Evolutionary conservation across 371 early-diverging fungal species (phyloP).

Genomic region (Choanephora cucurbitarum): DNA sequence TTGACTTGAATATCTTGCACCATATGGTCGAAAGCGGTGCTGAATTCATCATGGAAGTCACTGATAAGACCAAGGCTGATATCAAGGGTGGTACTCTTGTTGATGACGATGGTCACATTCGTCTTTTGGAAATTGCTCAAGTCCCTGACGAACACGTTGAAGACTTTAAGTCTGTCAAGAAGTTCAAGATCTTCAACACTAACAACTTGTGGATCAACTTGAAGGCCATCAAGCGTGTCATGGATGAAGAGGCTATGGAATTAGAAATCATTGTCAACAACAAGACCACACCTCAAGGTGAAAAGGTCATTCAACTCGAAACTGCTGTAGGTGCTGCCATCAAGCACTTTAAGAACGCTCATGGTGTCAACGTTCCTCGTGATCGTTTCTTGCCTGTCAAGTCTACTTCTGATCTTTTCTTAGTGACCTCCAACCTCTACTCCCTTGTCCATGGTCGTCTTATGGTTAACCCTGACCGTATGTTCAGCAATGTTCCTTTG

Average conservation of each 20-base stretch:
- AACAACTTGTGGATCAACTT: constrained; percentile 99
- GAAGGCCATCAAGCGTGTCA: constrained; percentile 93
- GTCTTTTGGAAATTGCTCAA: constrained; percentile 99
- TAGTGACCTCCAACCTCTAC: constrained; percentile 97
- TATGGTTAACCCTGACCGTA: constrained; percentile 88
- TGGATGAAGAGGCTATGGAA: constrained; percentile 81
- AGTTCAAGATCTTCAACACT: constrained; percentile 99
- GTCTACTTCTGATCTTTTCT: constrained; percentile 97
- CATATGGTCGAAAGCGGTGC: constrained; percentile 89
- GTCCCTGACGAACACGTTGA: constrained; percentile 97
- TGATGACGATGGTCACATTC: constrained; percentile 94
- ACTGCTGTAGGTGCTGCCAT: constrained; percentile 99
- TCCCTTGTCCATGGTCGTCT: constrained; percentile 92
- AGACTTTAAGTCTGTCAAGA: constrained; percentile 99
- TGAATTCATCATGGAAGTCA: constrained; percentile 99
- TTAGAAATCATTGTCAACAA: constrained; percentile 98
- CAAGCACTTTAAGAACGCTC: constrained; percentile 96
- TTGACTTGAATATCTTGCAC: constrained; percentile 92
- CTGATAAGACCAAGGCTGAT: constrained; percentile 99
- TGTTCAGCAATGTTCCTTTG: constrained; percentile 92
- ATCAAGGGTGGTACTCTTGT: constrained; percentile 99
- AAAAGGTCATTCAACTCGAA: constrained; percentile 98
- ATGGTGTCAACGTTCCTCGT: constrained; percentile 98
- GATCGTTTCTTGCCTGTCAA: constrained; percentile 99
- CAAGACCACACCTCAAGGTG: constrained; percentile 88